Evolutionary conservation across 495 filamentous ascomycete species (phyloP).

Genomic region (Clavariopsis aquatica): DNA sequence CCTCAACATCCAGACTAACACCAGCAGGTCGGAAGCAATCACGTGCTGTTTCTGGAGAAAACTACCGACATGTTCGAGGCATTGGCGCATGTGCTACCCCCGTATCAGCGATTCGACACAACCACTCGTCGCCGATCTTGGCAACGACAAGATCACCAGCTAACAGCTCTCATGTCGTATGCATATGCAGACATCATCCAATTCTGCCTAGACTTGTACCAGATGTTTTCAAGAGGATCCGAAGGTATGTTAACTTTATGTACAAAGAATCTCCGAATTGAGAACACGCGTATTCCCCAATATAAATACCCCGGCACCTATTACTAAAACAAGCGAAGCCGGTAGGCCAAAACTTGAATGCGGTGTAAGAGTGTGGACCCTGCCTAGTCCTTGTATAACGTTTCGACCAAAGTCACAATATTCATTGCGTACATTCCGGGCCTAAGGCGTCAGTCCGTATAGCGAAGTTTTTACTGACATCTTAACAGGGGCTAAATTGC

Average conservation of each 20-base stretch:
- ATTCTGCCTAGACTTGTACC: slow-evolving; percentile 30
- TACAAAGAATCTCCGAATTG: slow-evolving; percentile 12
- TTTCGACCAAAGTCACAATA: neutral
- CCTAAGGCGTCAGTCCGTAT: slow-evolving; percentile 9
- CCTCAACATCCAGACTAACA: slow-evolving; percentile 2
- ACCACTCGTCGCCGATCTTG: slow-evolving; percentile 10
- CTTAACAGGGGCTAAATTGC: slow-evolving; percentile 27
- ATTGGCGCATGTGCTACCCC: slow-evolving; percentile 20
- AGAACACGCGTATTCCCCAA: neutral
- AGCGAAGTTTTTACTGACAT: slow-evolving; percentile 10
- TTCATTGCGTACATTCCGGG: slow-evolving; percentile 2
- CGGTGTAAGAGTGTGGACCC: neutral
- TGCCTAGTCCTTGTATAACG: slow-evolving; percentile 3
- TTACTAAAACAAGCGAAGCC: slow-evolving; percentile 1
- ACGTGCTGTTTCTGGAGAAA: slow-evolving; percentile 29
- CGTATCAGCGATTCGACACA: slow-evolving; percentile 23
- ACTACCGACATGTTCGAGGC: slow-evolving; percentile 23
- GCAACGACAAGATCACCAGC: slow-evolving; percentile 1
- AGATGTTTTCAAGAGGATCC: slow-evolving; percentile 22
- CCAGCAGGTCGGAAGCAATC: slow-evolving; percentile 20
- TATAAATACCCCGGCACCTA: slow-evolving; percentile 1
- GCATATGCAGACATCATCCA: slow-evolving; percentile 32
- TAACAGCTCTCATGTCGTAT: slow-evolving; percentile 25
- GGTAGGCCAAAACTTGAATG: neutral
- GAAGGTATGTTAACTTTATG: slow-evolving; percentile 24